phyloP scores from a whole-genome alignment of 2,329 filamentous ascomycete species.

The Truncatella angustata region DNA sequence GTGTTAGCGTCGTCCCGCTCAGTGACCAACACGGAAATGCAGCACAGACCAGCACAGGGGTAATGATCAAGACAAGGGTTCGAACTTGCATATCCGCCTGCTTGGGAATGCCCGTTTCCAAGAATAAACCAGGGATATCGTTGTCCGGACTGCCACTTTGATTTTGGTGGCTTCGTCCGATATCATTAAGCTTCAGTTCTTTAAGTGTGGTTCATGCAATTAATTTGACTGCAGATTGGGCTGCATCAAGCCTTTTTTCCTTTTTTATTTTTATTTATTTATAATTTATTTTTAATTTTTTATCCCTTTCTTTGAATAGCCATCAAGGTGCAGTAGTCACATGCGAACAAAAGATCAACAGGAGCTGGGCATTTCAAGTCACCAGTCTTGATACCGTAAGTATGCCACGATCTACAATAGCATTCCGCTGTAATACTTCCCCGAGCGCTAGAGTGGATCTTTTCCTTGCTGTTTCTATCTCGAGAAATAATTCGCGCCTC shows the following conservation, averaged over 20 bases:
- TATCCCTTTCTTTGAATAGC: too few relatives aligned
- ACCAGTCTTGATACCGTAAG: neutral
- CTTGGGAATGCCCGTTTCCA: constrained; percentile 10
- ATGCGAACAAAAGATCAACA: too few relatives aligned
- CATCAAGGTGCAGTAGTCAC: too few relatives aligned
- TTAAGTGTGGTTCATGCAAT: neutral
- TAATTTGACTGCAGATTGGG: neutral
- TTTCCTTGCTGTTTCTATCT: constrained; percentile 1
- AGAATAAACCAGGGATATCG: constrained; percentile 7
- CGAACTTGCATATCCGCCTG: constrained; percentile 9
- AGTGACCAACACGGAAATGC: neutral
- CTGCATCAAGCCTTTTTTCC: too few relatives aligned
- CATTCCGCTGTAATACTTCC: constrained; percentile 1
- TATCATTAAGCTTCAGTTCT: neutral
- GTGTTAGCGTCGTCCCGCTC: neutral
- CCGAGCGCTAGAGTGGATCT: constrained; percentile 1
- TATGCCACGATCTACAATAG: constrained; percentile 1
- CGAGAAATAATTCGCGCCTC: constrained; percentile 3
- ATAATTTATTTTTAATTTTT: too few relatives aligned
- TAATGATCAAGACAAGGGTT: neutral
- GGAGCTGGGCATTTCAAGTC: neutral
- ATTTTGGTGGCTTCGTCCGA: neutral
- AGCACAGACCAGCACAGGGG: neutral
- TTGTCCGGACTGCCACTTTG: neutral
- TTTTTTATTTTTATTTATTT: too few relatives aligned